Evolutionary conservation across 352 stramenopile genomes (phyloP).

Genomic region (Peronospora belbahrii): DNA sequence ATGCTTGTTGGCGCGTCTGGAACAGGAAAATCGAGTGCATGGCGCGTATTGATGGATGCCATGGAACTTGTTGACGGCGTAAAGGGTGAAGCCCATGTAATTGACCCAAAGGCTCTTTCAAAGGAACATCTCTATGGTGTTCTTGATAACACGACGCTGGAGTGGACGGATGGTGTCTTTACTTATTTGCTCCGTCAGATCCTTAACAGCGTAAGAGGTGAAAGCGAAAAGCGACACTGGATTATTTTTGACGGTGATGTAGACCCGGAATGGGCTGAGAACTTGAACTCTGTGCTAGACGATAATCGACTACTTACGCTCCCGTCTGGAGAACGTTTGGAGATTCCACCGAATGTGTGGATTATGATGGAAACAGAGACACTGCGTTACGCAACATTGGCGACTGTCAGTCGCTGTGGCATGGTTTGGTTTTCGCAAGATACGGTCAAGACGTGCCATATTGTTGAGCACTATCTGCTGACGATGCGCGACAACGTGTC

Average conservation of each 20-base stretch:
- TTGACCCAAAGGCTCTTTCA: conserved; percentile 98
- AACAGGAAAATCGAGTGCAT: conserved; percentile 94
- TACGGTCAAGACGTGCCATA: conserved; percentile 90
- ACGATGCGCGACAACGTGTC: conserved; percentile 66
- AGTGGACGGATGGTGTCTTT: conserved; percentile 99
- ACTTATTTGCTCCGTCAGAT: conserved; percentile 94
- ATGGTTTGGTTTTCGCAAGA: conserved; percentile 99
- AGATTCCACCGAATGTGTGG: conserved; percentile 97
- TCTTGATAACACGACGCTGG: conserved; percentile 98
- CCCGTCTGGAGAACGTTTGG: conserved; percentile 96
- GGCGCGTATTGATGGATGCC: conserved; percentile 89
- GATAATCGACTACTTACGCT: conserved; percentile 99
- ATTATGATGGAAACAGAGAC: conserved; percentile 99
- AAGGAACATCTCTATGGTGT: conserved; percentile 98
- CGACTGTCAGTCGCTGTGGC: conserved; percentile 99
- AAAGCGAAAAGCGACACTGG: conserved; percentile 95
- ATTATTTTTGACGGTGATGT: conserved; percentile 99
- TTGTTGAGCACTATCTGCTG: conserved; percentile 83
- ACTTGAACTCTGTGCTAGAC: conserved; percentile 99
- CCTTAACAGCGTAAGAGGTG: conserved; percentile 95
- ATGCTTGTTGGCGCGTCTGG: conserved; percentile 98
- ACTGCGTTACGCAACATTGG: conserved; percentile 95
- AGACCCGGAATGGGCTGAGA: conserved; percentile 99
- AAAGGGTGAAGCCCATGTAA: conserved; percentile 96
- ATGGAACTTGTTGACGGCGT: conserved; percentile 92